Base-by-base conservation (phyloP, 257 asterid genomes). In the Ehretia macrophylla region DNA sequence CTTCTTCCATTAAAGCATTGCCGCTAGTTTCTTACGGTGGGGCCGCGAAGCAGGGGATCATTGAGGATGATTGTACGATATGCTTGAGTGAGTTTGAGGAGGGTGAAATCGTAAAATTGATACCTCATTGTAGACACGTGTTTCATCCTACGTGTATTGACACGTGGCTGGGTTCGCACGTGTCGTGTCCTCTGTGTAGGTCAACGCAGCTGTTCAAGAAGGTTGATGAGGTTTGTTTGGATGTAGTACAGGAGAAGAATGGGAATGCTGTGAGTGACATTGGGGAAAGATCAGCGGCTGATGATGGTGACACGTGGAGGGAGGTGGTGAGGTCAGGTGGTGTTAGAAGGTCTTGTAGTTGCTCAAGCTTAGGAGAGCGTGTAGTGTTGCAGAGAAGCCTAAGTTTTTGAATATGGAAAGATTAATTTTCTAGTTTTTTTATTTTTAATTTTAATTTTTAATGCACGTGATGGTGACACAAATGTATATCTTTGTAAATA, bases 121-220 rank as follows among this genome's bases (percentile, higher is more conserved):
- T 87, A 55, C 97, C 97, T 0, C 57, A 62, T 69, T 90, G 97
- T 52, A 58, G 84, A 18, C 97, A 90, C 90, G 82, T 81, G 87
- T 87, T 83, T 70, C 97, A 90, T 56, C 79, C 86, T 1, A 40
- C 17, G 8, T 90, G 97, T 20, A 55, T 90, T 1, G 97, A 85
- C 81, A 83, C 85, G 78, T 90, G 97, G 97, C 90, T 90, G 0
- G 22, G 58, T 0, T 58, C 88, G 42, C 95, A 87, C 85, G 83
- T 78, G 82, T 81, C 97, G 0, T 90, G 97, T 51, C 95, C 97
- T 0, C 65, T 90, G 16, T 90, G 97, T 58, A 79, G 97, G 18
- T 81, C 88, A 6, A 74, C 83, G 11, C 76, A 83, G 68, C 65
- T 87, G 44, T 75, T 81, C 52, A 37, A 45, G 14, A 17, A 56